Base-by-base conservation (phyloP, 2,329 filamentous ascomycete species). In the Aureobasidium lini region DNA sequence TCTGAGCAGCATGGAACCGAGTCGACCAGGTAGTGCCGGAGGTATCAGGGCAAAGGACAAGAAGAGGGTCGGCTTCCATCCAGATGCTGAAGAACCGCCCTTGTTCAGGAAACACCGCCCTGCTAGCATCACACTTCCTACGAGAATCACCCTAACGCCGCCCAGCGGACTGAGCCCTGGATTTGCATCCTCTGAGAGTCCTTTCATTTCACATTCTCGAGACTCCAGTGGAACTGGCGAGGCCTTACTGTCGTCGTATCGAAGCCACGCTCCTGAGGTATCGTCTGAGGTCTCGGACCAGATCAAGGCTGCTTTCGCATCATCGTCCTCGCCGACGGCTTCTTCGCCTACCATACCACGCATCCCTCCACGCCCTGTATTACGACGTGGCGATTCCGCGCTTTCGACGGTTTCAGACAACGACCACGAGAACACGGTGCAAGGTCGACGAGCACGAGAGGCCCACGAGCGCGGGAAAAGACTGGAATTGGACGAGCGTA, bases 381-480 rank as follows among this genome's bases (percentile, higher is more conserved):
- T 63, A 13, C 49, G 62, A 9, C 43, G 62, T 36, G 62, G 62
- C 6, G 57, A 63, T 15, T 60, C 59, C 10, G 50, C 40, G 18
- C 50, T 46, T 15, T 60, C 60, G 18, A 37, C 47, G 3, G 61
- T 53, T 6, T 49, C 57, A 4, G 57, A 62, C 15, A 53, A 46
- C 18, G 56, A 61, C 11, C 52, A 53, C 15, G 43, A 47, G 10
- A 57, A 59, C 6, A 62, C 60, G 1, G 57, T 59, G 5, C 60
- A 62, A 23, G 53, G 59, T 15, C 39, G 56, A n/a, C 64, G 67
- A 16, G 68, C 67, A 8, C 63, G 63, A 10, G 66, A 69, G 47
- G 70, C 71, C 8, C 68, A 70, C 34, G 69, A 72, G 49, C 63
- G 70, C 44, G 71, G 66, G n/a, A 72, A 71, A 60, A 65, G 65